Conservation (phyloP, 495 filamentous ascomycete species). For the Penicillium parvum region DNA sequence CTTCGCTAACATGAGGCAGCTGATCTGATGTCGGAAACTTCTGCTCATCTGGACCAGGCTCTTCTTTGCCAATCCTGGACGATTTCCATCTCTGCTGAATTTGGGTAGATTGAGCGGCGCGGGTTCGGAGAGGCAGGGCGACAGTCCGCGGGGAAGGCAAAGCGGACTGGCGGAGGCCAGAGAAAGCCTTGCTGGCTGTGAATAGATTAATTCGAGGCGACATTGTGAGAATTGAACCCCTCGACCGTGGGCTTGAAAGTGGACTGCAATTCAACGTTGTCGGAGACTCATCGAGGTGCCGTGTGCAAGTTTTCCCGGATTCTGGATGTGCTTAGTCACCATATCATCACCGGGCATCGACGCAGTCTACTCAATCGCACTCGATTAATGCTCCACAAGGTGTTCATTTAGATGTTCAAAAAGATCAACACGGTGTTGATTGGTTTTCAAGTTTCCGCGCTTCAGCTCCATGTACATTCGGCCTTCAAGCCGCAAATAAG, state of each 20-base stretch:
- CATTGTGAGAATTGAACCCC: conserved; percentile 23
- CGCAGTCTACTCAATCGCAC: too few relatives aligned
- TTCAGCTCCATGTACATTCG: too few relatives aligned
- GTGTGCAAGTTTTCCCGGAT: conserved; percentile 25
- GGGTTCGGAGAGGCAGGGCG: conserved; percentile 22
- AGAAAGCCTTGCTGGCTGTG: conserved; percentile 32
- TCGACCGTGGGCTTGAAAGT: neutral
- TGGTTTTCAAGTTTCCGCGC: too few relatives aligned
- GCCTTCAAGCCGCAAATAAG: too few relatives aligned
- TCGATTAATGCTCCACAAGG: too few relatives aligned
- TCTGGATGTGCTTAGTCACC: conserved; percentile 15
- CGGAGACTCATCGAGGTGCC: conserved; percentile 8
- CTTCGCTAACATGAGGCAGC: conserved; percentile 60
- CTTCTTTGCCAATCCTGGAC: conserved; percentile 42
- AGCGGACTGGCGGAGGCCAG: conserved; percentile 30
- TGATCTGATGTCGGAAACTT: conserved; percentile 50
- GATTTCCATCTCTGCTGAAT: conserved; percentile 37
- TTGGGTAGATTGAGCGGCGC: conserved; percentile 16
- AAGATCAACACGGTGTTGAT: too few relatives aligned
- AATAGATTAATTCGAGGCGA: conserved; percentile 38
- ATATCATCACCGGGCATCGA: conserved; percentile 5
- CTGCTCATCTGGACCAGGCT: conserved; percentile 31
- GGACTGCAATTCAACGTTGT: conserved; percentile 8
- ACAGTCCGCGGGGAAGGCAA: conserved; percentile 23
- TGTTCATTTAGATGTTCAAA: too few relatives aligned